phyloP scores from a whole-genome alignment of 2,329 filamentous ascomycete species.

The Paraconiothyrium sp. region DNA sequence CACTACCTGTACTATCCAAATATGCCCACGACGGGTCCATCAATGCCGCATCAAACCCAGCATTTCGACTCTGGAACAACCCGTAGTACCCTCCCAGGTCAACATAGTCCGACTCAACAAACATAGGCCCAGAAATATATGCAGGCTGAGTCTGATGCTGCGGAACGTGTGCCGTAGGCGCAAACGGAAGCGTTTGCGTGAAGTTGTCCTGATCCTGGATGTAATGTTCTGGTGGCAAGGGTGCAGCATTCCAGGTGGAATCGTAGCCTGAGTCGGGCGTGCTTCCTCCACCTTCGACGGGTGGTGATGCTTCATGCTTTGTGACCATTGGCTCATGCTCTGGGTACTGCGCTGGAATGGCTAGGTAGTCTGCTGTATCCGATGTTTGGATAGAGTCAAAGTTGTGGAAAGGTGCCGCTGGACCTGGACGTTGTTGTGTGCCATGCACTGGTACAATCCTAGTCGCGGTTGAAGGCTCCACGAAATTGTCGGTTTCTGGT shows the following conservation, averaged over 20 bases:
- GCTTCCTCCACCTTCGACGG: constrained; percentile 11
- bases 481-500: not conserved
- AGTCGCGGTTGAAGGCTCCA: not conserved
- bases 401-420: constrained; percentile 9
- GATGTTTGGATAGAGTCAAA: constrained; percentile 17
- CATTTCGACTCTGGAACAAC: constrained; percentile 15
- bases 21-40: constrained; percentile 18
- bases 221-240: not conserved
- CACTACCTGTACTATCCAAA: constrained; percentile 3
- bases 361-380: constrained; percentile 11
- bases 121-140: constrained; percentile 8
- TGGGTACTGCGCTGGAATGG: constrained; percentile 13
- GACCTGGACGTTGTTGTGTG: not conserved
- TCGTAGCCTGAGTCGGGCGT: constrained; percentile 37
- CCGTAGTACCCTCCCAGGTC: constrained; percentile 24
- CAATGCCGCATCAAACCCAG: constrained; percentile 7
- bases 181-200: constrained; percentile 1
- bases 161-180: not conserved
- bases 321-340: not conserved
- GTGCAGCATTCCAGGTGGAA: constrained; percentile 19
- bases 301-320: constrained; percentile 3
- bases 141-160: not conserved
- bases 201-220: not conserved
- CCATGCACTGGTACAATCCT: not conserved
- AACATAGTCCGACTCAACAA: constrained; percentile 16